A percentile compares a stretch with the other conserved stretches of the same genome.
Evolutionary conservation across 805 yeast genomes (phyloP).

Genomic region (Hermanozyma aechmeae): DNA sequence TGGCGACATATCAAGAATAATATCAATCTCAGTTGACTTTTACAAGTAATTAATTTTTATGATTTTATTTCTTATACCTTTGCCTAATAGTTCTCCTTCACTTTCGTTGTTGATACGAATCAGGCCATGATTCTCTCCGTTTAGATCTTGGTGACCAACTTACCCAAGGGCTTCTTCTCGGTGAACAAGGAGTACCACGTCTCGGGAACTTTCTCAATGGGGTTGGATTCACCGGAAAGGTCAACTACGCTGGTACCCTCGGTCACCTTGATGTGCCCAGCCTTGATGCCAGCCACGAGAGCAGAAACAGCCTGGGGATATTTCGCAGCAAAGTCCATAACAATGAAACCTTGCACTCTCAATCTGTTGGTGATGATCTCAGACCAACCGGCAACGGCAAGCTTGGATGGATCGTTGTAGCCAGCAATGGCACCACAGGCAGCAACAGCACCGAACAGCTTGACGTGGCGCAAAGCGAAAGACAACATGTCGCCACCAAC

Average conservation of each 20-base stretch:
- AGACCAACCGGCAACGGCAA: constrained; percentile 30
- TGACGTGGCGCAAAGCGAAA: constrained; percentile 28
- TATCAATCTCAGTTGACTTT: too few relatives aligned
- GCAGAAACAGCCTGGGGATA: constrained; percentile 28
- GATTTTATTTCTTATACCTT: too few relatives aligned
- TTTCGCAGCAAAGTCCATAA: constrained; percentile 32
- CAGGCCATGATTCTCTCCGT: too few relatives aligned
- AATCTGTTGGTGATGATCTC: constrained; percentile 42
- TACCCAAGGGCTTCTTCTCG: constrained; percentile 39
- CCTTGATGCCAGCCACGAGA: constrained; percentile 25
- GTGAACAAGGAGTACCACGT: constrained; percentile 39
- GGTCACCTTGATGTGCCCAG: constrained; percentile 31
- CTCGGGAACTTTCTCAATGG: constrained; percentile 35
- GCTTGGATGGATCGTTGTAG: constrained; percentile 36
- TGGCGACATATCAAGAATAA: too few relatives aligned
- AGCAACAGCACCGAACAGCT: constrained; percentile 34
- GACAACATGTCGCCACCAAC: constrained; percentile 57
- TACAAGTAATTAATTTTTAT: too few relatives aligned
- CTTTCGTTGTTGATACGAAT: too few relatives aligned
- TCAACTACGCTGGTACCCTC: constrained; percentile 30
- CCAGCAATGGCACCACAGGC: constrained; percentile 61
- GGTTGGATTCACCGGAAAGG: constrained; percentile 23
- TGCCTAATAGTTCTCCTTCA: too few relatives aligned
- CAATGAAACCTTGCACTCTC: constrained; percentile 43
- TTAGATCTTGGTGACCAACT: constrained; percentile 40